Conservation (phyloP, 441 rosid species). For the Populus hybrid region DNA sequence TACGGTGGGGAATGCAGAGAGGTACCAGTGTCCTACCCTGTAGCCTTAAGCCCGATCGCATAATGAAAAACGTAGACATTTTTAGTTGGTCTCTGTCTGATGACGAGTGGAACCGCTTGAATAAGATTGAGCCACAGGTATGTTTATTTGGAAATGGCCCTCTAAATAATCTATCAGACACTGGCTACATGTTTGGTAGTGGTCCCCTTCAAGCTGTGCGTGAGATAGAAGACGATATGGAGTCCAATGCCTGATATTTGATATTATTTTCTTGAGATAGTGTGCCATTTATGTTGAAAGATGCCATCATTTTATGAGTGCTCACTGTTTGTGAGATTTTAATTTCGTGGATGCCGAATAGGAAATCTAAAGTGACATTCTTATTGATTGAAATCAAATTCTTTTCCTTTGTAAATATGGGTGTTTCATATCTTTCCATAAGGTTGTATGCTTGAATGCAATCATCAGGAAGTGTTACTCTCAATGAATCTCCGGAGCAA, state of each 20-base stretch:
- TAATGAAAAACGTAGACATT: constrained; percentile 47
- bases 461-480: not conserved
- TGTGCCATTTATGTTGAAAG: constrained; percentile 18
- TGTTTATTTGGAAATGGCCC: constrained; percentile 47
- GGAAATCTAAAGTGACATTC: constrained; percentile 12
- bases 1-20: constrained; percentile 61
- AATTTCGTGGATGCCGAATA: constrained; percentile 28
- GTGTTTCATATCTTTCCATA: not conserved
- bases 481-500: not conserved
- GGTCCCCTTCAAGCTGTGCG: constrained; percentile 55
- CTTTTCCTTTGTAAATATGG: constrained; percentile 1
- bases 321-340: constrained; percentile 22
- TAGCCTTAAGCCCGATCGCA: constrained; percentile 53
- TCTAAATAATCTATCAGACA: constrained; percentile 31
- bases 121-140: constrained; percentile 53
- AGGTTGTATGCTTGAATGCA: not conserved
- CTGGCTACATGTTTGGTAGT: constrained; percentile 38
- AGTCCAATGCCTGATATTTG: constrained; percentile 34
- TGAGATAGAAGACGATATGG: constrained; percentile 53
- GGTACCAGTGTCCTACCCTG: constrained; percentile 63
- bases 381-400: constrained; percentile 11
- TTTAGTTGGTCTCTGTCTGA: constrained; percentile 47
- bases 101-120: constrained; percentile 43
- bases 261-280: constrained; percentile 14
- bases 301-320: constrained; percentile 18